Conservation (phyloP, 805 yeast species). For the Nakazawaea wickerhamii region DNA sequence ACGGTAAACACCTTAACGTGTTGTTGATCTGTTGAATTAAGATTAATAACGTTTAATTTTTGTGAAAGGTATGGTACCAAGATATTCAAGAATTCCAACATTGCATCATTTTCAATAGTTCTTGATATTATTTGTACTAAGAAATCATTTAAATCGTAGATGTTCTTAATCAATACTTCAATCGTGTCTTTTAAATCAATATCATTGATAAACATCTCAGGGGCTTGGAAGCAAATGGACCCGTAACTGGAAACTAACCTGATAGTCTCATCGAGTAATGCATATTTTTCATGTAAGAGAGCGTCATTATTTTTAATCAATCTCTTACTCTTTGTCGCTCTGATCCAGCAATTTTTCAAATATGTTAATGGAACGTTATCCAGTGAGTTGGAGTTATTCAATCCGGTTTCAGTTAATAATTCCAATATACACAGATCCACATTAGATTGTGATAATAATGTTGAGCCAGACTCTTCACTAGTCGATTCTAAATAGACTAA, state of each 20-base stretch:
- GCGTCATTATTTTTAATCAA: constrained; percentile 36
- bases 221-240: constrained; percentile 60
- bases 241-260: constrained; percentile 56
- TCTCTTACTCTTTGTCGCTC: constrained; percentile 37
- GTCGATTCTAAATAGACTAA: constrained; percentile 20
- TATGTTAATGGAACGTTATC: constrained; percentile 37
- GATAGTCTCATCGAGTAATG: constrained; percentile 42
- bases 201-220: constrained; percentile 50
- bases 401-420: constrained; percentile 49
- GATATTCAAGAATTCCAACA: constrained; percentile 53
- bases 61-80: constrained; percentile 41
- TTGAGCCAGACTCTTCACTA: constrained; percentile 18
- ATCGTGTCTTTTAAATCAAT: constrained; percentile 27
- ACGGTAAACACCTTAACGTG: constrained; percentile 50
- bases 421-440: constrained; percentile 53
- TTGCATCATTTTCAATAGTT: constrained; percentile 61
- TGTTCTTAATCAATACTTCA: constrained; percentile 21
- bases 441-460: constrained; percentile 24
- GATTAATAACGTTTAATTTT: constrained; percentile 32
- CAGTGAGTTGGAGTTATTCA: constrained; percentile 19
- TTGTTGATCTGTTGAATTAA: constrained; percentile 37
- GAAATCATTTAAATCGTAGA: constrained; percentile 34
- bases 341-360: constrained; percentile 39
- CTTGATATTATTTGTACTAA: constrained; percentile 50
- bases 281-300: constrained; percentile 29